A percentile compares a stretch with the other conserved stretches of the same genome.
Conservation (phyloP, 352 stramenopile species). For the Pythium rishiriense region DNA sequence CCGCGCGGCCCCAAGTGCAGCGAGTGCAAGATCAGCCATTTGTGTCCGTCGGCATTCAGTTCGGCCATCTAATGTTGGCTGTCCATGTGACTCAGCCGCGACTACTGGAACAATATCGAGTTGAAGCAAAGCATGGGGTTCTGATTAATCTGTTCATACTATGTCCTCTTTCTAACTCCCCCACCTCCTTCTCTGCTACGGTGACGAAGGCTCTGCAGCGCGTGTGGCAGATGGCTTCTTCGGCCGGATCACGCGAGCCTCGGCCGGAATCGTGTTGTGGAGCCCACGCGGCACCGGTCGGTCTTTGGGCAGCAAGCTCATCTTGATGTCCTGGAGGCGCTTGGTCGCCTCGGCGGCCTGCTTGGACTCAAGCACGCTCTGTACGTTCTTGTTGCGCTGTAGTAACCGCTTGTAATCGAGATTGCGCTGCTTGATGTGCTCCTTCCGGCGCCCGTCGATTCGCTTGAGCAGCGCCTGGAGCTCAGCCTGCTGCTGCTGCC, state of each 20-base stretch:
- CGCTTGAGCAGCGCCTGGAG: constrained; percentile 92
- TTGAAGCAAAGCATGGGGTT: no score
- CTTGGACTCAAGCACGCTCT: constrained; percentile 93
- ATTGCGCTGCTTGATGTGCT: constrained; percentile 93
- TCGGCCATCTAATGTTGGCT: constrained; percentile 18
- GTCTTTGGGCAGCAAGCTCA: constrained; percentile 73
- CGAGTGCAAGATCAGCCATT: constrained; percentile 61
- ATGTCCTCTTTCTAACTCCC: neutral
- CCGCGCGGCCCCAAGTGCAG: constrained; percentile 70
- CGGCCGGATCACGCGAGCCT: constrained; percentile 68
- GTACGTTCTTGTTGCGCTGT: constrained; percentile 95
- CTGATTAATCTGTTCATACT: neutral
- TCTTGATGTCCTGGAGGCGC: constrained; percentile 80
- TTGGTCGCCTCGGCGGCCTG: constrained; percentile 80
- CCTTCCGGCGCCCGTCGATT: constrained; percentile 92
- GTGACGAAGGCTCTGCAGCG: constrained; percentile 22
- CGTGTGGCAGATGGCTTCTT: constrained; percentile 62
- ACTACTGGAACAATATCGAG: no score
- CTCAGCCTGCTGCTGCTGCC: constrained; percentile 92
- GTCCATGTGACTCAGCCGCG: no score
- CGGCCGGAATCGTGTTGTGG: constrained; percentile 75
- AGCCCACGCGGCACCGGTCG: constrained; percentile 41
- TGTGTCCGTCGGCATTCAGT: constrained; percentile 67
- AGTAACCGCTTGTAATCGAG: constrained; percentile 93
- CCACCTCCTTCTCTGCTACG: neutral